Percentiles rank a stretch among this genome's conserved stretches.
Evolutionary conservation across 108 stramenopile species (phyloP).

Genomic region (Fistulifera pelliculosa): DNA sequence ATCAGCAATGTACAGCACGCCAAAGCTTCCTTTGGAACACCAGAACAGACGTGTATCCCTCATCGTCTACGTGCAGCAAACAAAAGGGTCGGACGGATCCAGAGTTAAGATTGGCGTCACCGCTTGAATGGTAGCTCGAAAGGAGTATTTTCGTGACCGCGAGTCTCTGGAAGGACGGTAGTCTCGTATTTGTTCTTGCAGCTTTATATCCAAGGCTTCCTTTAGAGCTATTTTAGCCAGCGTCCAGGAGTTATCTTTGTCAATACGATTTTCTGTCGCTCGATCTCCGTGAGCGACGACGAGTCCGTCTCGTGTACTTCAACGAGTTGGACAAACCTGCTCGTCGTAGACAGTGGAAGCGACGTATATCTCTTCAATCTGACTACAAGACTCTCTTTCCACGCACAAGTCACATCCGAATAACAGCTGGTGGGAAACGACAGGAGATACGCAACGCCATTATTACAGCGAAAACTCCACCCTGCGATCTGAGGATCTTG

Average conservation of each 20-base stretch:
- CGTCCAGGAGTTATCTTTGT: conserved; percentile 13
- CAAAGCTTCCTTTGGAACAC: conserved; percentile 52
- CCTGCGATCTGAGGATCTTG: neutral
- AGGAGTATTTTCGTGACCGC: conserved; percentile 1
- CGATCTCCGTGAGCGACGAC: neutral
- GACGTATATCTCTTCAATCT: conserved; percentile 5
- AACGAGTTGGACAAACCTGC: conserved; percentile 1
- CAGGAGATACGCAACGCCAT: conserved; percentile 14
- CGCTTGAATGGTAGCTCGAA: conserved; percentile 48
- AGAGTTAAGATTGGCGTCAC: conserved; percentile 65
- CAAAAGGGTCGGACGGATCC: conserved; percentile 59
- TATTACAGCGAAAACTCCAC: neutral
- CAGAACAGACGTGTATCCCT: conserved; percentile 27
- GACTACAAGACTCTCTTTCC: conserved; percentile 1
- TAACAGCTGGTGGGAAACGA: conserved; percentile 12
- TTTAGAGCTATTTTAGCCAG: conserved; percentile 12
- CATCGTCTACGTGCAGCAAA: conserved; percentile 55
- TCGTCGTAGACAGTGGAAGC: neutral
- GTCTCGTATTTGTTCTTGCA: conserved; percentile 5
- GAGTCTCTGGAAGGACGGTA: conserved; percentile 6
- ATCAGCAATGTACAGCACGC: conserved; percentile 42
- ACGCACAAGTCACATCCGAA: conserved; percentile 15
- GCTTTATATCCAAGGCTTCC: neutral
- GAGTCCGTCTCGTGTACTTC: conserved; percentile 14
- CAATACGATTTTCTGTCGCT: neutral